These are phyloP conservation scores for Boletellus sp. DNA, from an alignment of 768 basidiomycete genomes.

Conservation along the genomic window DNA sequence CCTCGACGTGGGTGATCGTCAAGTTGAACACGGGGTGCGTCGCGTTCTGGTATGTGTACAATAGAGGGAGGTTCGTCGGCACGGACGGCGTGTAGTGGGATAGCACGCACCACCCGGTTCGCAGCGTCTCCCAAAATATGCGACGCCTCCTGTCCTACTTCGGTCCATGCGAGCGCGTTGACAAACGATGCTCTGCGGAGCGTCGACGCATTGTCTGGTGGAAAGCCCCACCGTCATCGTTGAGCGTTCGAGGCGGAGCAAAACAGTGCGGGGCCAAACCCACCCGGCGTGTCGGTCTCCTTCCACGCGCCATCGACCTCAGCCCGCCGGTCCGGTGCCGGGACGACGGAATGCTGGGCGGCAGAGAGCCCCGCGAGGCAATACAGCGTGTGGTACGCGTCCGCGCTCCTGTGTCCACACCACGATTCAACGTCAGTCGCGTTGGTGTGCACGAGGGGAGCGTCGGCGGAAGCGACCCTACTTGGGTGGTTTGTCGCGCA, in stretches of 20 bases:
- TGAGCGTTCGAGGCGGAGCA: neutral
- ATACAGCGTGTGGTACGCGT: slow-evolving; percentile 93
- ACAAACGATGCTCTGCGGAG: slow-evolving; percentile 49
- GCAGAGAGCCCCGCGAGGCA: slow-evolving; percentile 86
- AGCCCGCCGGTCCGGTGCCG: slow-evolving; percentile 37
- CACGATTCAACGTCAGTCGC: neutral
- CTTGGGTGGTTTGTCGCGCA: slow-evolving; percentile 97
- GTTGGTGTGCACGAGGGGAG: too few species aligned
- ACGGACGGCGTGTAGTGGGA: neutral
- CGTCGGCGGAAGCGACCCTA: slow-evolving; percentile 32
- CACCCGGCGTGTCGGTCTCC: neutral
- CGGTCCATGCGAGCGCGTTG: slow-evolving; percentile 59
- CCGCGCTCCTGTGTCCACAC: slow-evolving; percentile 62
- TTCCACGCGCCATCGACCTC: slow-evolving; percentile 40
- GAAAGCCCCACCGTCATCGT: too few species aligned
- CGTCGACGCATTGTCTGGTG: neutral
- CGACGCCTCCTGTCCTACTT: slow-evolving; percentile 61
- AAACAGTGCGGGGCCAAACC: slow-evolving; percentile 9
- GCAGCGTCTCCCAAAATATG: slow-evolving; percentile 54
- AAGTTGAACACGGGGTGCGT: slow-evolving; percentile 79
- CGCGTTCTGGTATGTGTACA: slow-evolving; percentile 53
- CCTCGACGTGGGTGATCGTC: slow-evolving; percentile 62
- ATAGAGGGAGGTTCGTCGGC: neutral
- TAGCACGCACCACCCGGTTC: slow-evolving; percentile 59
- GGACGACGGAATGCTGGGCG: slow-evolving; percentile 76